phyloP scores from a whole-genome alignment of 331 rosid genomes.

The Arachis monticola region DNA sequence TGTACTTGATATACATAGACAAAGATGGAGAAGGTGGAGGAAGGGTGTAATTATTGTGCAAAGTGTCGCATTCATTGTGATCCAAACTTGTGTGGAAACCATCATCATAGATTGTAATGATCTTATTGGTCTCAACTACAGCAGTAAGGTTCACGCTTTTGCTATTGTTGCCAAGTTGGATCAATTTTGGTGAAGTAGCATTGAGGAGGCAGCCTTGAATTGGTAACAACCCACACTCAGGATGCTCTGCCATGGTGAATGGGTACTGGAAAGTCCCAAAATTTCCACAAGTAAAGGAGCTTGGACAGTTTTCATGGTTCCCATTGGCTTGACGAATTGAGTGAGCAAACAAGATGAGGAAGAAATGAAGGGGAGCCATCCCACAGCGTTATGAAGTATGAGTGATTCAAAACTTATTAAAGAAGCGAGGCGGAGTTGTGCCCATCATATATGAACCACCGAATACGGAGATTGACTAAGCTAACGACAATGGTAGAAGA shows the following conservation, averaged over 20 bases:
- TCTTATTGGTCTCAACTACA: neutral
- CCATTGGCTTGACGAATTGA: neutral
- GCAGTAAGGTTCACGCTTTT: neutral
- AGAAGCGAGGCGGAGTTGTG: neutral
- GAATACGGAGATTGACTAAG: neutral
- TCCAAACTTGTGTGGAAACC: neutral
- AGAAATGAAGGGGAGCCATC: neutral
- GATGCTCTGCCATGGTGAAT: neutral
- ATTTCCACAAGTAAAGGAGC: slow-evolving; percentile 24
- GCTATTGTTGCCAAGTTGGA: slow-evolving; percentile 19
- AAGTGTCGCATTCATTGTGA: accelerated
- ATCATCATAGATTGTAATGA: neutral
- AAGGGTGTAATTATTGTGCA: neutral
- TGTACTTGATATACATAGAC: neutral
- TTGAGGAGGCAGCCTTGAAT: neutral
- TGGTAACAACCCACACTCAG: slow-evolving; percentile 10
- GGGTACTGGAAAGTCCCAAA: slow-evolving; percentile 20
- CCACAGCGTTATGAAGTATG: neutral
- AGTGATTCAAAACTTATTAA: neutral
- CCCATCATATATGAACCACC: neutral
- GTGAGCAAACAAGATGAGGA: neutral
- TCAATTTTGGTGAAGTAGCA: neutral
- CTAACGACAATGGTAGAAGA: neutral
- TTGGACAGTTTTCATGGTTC: slow-evolving; percentile 6
- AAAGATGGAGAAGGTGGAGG: slow-evolving; percentile 5